Evolutionary conservation across 2,329 filamentous ascomycete species (phyloP), one percentile per base, ranked within the genome.

Genomic region (Xylaria sp.): DNA sequence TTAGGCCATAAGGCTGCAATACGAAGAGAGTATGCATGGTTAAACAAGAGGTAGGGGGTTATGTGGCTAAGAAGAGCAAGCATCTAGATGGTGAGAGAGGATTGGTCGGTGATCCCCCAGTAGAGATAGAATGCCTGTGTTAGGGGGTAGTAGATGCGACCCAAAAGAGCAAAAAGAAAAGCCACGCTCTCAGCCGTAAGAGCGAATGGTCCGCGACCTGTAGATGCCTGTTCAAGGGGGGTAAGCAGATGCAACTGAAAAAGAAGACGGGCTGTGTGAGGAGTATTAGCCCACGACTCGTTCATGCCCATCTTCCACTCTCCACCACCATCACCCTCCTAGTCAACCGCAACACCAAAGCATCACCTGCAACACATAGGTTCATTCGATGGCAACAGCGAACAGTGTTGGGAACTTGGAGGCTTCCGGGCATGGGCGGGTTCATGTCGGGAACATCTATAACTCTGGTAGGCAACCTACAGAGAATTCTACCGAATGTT

Each of bases 401-500:
- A 54, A 54, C 13, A 31, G 25, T 33, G 25, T 31, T 43, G 23
- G 39, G 20, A 18, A 39, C 36, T 4, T 58, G 23, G 20, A 46
- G 3, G 39, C 46, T 46, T 58, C 56, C n/a, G 56, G 13, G 56
- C 3, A 46, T 46, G 39, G 12, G 36, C 46, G 56, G 20, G 15
- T 58, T 39, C 36, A 58, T 18, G 39, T 46, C 31, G 56, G 56
- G 39, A 58, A 58, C 23, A 46, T 39, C 56, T 46, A 58, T 46
- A 6, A 58, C 23, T 9, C 10, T 12, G 56, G 39, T 58, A 18
- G 31, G 36, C 20, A 12, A 9, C 39, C 23, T 58, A 58, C 23
- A 28, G 39, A 58, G 12, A 12, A 41, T 28, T 23, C 39, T 58
- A 31, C 23, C 56, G 23, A 58, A n/a, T 43, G 28, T 28, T 28